Conservation (phyloP, 345 rosid species). For the Salix exigua region DNA sequence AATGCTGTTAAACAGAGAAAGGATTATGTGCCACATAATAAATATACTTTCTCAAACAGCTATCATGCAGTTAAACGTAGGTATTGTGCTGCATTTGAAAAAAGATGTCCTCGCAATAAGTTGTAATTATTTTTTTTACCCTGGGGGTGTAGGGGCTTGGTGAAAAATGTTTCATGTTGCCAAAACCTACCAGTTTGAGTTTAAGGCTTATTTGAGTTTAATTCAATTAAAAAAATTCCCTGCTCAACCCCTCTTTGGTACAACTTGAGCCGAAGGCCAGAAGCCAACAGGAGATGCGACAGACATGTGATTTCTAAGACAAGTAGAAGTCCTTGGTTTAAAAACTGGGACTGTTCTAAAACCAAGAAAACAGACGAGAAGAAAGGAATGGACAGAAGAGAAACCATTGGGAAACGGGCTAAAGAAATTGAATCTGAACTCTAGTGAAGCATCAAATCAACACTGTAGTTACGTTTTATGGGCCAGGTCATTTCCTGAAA, state of each 20-base stretch:
- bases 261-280: neutral
- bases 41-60: neutral
- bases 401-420: neutral
- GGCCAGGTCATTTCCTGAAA: neutral
- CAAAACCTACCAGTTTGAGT: neutral
- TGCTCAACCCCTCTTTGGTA: neutral
- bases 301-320: neutral
- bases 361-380: neutral
- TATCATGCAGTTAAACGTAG: neutral
- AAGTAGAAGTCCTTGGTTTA: neutral
- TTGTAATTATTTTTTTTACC: neutral
- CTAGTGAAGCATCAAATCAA: neutral
- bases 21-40: neutral
- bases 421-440: neutral
- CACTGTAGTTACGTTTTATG: neutral
- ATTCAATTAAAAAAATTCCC: neutral
- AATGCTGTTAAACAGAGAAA: neutral
- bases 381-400: neutral
- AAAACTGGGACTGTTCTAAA: neutral
- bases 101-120: neutral
- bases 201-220: neutral
- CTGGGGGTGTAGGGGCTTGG: neutral
- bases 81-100: neutral
- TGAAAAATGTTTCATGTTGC: neutral
- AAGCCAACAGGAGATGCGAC: neutral